These are phyloP conservation scores for Aspergillus sp. DNA, from an alignment of 2,329 filamentous ascomycete genomes.

Conservation along the genomic window DNA sequence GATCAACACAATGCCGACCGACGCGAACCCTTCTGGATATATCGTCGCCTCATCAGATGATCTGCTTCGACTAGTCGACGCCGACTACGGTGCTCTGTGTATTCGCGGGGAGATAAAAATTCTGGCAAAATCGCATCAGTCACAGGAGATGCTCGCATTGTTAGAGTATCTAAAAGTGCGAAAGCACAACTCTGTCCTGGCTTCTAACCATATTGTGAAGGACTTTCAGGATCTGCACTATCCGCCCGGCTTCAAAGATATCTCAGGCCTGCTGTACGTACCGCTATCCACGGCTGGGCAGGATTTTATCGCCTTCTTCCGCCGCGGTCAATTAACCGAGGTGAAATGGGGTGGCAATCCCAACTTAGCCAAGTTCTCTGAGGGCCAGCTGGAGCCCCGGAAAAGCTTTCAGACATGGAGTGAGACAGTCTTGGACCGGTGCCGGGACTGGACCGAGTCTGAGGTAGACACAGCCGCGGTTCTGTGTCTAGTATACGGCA, in stretches of 20 bases:
- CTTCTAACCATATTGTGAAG: slow-evolving; percentile 70
- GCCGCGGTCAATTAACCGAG: slow-evolving; percentile 75
- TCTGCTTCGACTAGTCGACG: slow-evolving; percentile 77
- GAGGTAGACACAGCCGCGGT: slow-evolving; percentile 88
- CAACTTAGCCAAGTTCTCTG: slow-evolving; percentile 65
- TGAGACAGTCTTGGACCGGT: slow-evolving; percentile 81
- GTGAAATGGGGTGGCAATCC: slow-evolving; percentile 71
- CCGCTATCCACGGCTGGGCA: slow-evolving; percentile 72
- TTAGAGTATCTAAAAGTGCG: slow-evolving; percentile 81
- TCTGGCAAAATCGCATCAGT: slow-evolving; percentile 69
- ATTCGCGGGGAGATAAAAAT: slow-evolving; percentile 90
- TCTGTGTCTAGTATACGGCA: slow-evolving; percentile 81
- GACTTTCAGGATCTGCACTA: slow-evolving; percentile 84
- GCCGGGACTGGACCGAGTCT: slow-evolving; percentile 84
- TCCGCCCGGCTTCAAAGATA: slow-evolving; percentile 71
- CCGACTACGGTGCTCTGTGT: slow-evolving; percentile 80
- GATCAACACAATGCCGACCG: slow-evolving; percentile 81
- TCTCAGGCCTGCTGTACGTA: slow-evolving; percentile 79
- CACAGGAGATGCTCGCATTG: slow-evolving; percentile 80
- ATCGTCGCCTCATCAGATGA: slow-evolving; percentile 89
- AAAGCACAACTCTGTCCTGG: slow-evolving; percentile 70
- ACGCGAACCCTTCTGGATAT: slow-evolving; percentile 81
- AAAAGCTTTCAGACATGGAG: slow-evolving; percentile 77
- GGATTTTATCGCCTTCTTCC: slow-evolving; percentile 90
- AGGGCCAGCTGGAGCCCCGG: slow-evolving; percentile 73